Evolutionary conservation across 371 early-diverging fungal species (phyloP).

Genomic region (Rhizopus arrhizus): DNA sequence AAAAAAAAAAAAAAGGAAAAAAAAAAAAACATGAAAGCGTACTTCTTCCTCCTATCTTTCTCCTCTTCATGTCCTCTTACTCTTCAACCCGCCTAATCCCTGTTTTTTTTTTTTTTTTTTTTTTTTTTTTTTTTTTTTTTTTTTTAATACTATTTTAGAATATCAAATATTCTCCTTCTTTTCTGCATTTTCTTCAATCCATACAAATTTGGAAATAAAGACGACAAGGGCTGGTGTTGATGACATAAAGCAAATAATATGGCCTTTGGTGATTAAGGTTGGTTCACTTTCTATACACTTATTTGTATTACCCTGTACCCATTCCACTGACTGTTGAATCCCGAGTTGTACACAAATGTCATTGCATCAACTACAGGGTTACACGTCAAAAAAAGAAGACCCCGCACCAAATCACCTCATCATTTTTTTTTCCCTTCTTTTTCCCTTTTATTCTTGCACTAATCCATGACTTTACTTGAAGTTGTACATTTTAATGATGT

Average conservation of each 20-base stretch:
- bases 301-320: too few relatives aligned
- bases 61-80: background rate
- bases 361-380: background rate
- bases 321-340: too few relatives aligned
- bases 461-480: slow-evolving; percentile 19
- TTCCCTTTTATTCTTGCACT: slow-evolving; percentile 1
- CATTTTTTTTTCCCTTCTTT: slow-evolving; percentile 13
- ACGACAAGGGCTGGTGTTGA: too few relatives aligned
- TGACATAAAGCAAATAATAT: too few relatives aligned
- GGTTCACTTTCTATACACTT: too few relatives aligned
- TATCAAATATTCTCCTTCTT: background rate
- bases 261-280: too few relatives aligned
- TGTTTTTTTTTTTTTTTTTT: background rate
- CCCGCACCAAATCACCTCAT: background rate
- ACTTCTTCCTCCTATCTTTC: background rate
- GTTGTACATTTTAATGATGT: slow-evolving; percentile 68
- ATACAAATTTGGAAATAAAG: too few relatives aligned
- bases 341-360: too few relatives aligned
- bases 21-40: background rate
- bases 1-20: background rate
- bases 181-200: too few relatives aligned
- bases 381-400: background rate
- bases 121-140: background rate
- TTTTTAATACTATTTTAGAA: too few relatives aligned
- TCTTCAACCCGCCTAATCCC: background rate